Conservation (phyloP, 257 asterid species). For the Primulina tabacum region DNA sequence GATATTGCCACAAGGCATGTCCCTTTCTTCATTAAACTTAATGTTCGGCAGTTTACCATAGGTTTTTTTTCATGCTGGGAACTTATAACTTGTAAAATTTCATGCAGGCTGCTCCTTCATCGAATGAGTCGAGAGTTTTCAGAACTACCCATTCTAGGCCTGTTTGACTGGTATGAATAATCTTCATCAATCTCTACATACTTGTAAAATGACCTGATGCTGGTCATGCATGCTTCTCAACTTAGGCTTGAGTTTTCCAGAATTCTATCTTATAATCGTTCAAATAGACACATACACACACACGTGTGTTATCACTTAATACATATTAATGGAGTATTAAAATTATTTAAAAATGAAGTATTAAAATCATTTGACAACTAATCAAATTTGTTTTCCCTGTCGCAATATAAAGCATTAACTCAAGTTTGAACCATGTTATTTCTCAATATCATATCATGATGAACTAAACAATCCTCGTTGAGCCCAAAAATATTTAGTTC, state of each 20-base stretch:
- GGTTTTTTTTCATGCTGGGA: background rate
- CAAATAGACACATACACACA: background rate
- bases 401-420: background rate
- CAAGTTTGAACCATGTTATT: background rate
- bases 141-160: conserved; percentile 68
- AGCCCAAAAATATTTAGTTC: background rate
- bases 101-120: conserved; percentile 68
- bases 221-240: no score
- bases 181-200: conserved; percentile 16
- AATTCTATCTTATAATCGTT: background rate
- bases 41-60: background rate
- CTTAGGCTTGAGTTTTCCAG: background rate
- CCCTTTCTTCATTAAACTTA: background rate
- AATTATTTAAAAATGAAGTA: no score
- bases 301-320: background rate
- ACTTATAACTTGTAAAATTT: conserved; percentile 9
- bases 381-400: background rate
- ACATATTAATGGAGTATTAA: background rate
- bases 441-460: background rate
- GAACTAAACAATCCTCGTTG: background rate
- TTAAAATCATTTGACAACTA: background rate
- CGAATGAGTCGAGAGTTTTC: conserved; percentile 70
- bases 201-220: background rate
- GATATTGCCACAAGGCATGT: conserved; percentile 85
- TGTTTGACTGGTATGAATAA: conserved; percentile 75